A percentile compares a stretch with the other conserved stretches of the same genome.
These are phyloP conservation scores for Schwanniomyces sp. DNA, from an alignment of 805 yeast genomes.

Conservation along the genomic window DNA sequence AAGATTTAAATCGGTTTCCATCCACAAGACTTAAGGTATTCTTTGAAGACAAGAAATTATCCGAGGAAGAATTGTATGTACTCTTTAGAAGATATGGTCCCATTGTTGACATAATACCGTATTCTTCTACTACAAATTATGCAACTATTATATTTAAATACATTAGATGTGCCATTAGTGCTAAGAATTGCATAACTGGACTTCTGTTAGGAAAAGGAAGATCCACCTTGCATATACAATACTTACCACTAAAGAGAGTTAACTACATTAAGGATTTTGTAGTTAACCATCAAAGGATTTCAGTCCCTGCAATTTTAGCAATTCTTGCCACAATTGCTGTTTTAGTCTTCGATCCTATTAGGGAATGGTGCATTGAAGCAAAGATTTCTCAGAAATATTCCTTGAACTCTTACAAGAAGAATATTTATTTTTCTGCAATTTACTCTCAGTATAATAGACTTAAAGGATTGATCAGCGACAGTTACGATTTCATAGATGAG, in stretches of 20 bases:
- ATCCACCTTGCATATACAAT: slow-evolving; percentile 66
- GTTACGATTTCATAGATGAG: slow-evolving; percentile 39
- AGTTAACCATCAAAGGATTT: slow-evolving; percentile 74
- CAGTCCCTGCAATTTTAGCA: slow-evolving; percentile 79
- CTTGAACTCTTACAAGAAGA: slow-evolving; percentile 45
- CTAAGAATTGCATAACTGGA: slow-evolving; percentile 90
- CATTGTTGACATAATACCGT: slow-evolving; percentile 70
- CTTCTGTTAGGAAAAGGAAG: slow-evolving; percentile 57
- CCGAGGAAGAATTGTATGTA: slow-evolving; percentile 79
- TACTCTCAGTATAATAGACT: slow-evolving; percentile 27
- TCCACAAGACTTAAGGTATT: slow-evolving; percentile 59
- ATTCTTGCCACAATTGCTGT: slow-evolving; percentile 80
- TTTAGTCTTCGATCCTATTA: slow-evolving; percentile 86
- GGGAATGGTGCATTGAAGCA: slow-evolving; percentile 74
- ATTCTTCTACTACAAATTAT: slow-evolving; percentile 42
- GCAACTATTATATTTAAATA: slow-evolving; percentile 58
- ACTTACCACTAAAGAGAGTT: slow-evolving; percentile 54
- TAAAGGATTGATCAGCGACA: slow-evolving; percentile 22
- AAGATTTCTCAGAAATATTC: slow-evolving; percentile 66
- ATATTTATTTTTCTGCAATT: slow-evolving; percentile 24
- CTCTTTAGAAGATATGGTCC: slow-evolving; percentile 85
- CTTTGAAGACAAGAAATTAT: slow-evolving; percentile 74
- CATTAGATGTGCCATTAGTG: slow-evolving; percentile 72
- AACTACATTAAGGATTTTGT: slow-evolving; percentile 58
- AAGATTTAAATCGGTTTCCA: slow-evolving; percentile 81